Percentiles rank a stretch among this genome's conserved stretches.
phyloP scores from a whole-genome alignment of 2,329 filamentous ascomycete species.

The Aspergillus floridensis region DNA sequence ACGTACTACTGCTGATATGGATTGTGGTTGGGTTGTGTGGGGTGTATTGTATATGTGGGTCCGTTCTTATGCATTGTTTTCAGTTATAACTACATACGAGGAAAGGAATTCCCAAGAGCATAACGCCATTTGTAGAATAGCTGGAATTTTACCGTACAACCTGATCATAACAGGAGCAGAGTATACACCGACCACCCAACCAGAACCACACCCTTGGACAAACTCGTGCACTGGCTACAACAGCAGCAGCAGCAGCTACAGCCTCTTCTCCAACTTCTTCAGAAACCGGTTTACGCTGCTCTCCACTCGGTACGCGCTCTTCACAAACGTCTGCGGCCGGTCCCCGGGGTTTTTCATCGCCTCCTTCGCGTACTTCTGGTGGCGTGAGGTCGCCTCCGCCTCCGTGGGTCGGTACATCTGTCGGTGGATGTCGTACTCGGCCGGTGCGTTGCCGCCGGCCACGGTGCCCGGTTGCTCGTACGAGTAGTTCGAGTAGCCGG shows the following conservation, averaged over 20 bases:
- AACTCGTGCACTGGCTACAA: neutral
- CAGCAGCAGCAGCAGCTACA: conserved; percentile 16
- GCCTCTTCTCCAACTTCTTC: conserved; percentile 46
- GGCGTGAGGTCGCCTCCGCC: conserved; percentile 37
- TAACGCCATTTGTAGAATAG: too few relatives aligned
- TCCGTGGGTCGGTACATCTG: conserved; percentile 49
- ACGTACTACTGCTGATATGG: too few relatives aligned
- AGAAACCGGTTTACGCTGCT: conserved; percentile 45
- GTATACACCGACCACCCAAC: neutral
- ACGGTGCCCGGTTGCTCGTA: conserved; percentile 37
- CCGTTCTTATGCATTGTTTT: too few relatives aligned
- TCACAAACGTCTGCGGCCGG: conserved; percentile 38
- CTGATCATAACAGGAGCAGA: neutral
- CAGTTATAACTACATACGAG: too few relatives aligned
- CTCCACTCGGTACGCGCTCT: conserved; percentile 40
- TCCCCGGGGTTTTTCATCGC: conserved; percentile 33
- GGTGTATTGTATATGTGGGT: too few relatives aligned
- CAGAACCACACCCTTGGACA: neutral
- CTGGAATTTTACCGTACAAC: too few relatives aligned
- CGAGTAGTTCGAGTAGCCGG: conserved; percentile 44
- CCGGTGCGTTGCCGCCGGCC: conserved; percentile 14
- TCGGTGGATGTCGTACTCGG: conserved; percentile 45
- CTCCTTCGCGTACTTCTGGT: conserved; percentile 35
- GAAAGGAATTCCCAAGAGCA: too few relatives aligned
- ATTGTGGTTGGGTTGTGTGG: too few relatives aligned